These are phyloP conservation scores for Neurospora pannonica DNA, from an alignment of 495 filamentous ascomycete species.

Conservation along the genomic window DNA sequence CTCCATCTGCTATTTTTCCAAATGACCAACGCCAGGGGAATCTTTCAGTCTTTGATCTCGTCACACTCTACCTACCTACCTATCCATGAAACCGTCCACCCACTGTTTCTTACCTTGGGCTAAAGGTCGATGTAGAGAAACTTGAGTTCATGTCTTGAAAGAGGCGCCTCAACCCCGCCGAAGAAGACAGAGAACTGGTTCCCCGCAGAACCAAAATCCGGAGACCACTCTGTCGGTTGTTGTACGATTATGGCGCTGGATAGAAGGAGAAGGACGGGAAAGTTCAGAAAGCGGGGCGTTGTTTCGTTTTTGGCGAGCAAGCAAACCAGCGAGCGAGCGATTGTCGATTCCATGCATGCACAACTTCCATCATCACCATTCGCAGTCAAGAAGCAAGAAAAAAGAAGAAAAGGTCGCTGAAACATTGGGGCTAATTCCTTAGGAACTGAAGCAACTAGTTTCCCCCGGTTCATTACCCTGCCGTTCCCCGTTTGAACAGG, in stretches of 20 bases:
- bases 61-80: background rate
- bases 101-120: slow-evolving; percentile 20
- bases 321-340: background rate
- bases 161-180: background rate
- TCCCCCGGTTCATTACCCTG: background rate
- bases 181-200: background rate
- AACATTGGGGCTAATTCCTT: slow-evolving; percentile 26
- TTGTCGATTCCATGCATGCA: background rate
- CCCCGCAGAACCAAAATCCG: background rate
- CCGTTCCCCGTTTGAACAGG: background rate
- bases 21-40: background rate
- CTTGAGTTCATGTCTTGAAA: slow-evolving; percentile 13
- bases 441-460: slow-evolving; percentile 29
- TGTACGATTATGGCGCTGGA: background rate
- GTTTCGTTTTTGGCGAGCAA: too few relatives aligned
- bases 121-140: slow-evolving; percentile 32
- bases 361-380: background rate
- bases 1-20: background rate
- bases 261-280: background rate
- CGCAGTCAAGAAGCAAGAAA: background rate
- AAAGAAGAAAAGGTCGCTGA: slow-evolving; percentile 1
- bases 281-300: background rate
- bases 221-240: background rate
- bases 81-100: slow-evolving; percentile 1
- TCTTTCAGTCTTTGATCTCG: background rate